Evolutionary conservation across 176 grass and related monocot species (phyloP).

Genomic region (Echinochloa phyllopogon): DNA sequence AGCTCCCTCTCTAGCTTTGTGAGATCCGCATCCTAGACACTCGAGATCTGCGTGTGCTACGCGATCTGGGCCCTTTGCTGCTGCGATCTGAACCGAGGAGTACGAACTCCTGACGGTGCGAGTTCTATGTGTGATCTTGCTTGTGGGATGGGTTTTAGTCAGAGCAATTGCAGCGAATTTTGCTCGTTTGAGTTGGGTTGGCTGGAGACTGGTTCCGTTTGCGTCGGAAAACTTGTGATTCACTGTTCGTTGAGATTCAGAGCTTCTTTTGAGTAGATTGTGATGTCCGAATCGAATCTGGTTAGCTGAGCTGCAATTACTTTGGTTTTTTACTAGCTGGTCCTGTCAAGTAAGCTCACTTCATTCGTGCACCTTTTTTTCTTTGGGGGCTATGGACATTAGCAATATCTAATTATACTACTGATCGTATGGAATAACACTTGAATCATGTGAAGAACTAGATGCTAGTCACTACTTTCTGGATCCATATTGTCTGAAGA

Average conservation of each 20-base stretch:
- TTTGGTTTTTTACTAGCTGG: neutral
- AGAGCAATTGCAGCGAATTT: conserved; percentile 19
- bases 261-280: neutral
- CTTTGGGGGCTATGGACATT: neutral
- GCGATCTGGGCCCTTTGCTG: neutral
- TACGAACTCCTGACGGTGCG: neutral
- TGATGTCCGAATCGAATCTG: neutral
- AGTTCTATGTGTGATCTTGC: neutral
- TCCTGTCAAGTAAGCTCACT: conserved; percentile 21
- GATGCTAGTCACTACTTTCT: neutral
- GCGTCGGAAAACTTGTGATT: neutral
- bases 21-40: conserved; percentile 41
- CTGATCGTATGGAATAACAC: neutral
- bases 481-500: neutral
- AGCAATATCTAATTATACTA: neutral
- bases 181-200: neutral
- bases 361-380: neutral
- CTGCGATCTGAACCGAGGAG: neutral
- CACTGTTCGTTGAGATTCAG: neutral
- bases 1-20: neutral
- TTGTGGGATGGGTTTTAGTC: conserved; percentile 9
- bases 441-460: neutral
- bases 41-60: conserved; percentile 36
- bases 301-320: neutral
- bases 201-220: neutral